Evolutionary conservation across 192 early-diverging fungal species (phyloP).

Genomic region (Jimgerdemannia flammicorona): DNA sequence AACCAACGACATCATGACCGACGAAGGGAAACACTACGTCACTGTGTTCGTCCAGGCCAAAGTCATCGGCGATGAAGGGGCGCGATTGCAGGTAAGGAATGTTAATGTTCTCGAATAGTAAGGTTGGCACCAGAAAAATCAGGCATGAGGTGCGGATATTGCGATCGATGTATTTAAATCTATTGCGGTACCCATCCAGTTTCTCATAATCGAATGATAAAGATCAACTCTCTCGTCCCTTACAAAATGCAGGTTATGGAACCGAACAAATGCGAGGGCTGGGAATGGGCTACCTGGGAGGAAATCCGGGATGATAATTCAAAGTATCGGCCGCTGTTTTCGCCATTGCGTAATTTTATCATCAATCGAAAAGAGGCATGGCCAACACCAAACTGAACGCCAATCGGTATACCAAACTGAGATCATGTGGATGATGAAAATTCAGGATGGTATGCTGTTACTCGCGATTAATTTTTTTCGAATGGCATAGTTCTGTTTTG

Average conservation of each 20-base stretch:
- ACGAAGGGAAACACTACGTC: conserved; percentile 50
- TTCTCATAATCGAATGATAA: too few relatives aligned
- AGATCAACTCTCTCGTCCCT: not conserved
- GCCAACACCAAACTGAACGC: too few relatives aligned
- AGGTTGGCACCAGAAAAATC: not conserved
- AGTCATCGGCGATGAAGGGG: conserved; percentile 5
- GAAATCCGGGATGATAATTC: not conserved
- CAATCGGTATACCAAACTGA: too few relatives aligned
- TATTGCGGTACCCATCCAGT: too few relatives aligned
- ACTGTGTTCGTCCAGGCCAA: conserved; percentile 47
- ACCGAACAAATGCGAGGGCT: not conserved
- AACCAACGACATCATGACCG: conserved; percentile 48
- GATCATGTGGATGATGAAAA: too few relatives aligned
- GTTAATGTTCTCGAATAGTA: not conserved
- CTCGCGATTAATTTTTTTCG: too few relatives aligned
- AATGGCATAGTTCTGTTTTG: too few relatives aligned
- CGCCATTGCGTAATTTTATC: not conserved
- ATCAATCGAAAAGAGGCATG: too few relatives aligned
- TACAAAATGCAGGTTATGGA: not conserved
- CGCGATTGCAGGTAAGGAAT: too few relatives aligned
- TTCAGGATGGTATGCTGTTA: too few relatives aligned
- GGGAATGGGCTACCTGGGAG: not conserved
- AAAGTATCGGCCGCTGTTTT: not conserved
- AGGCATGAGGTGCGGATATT: not conserved
- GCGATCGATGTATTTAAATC: not conserved